A percentile compares a stretch with the other conserved stretches of the same genome.
These are phyloP conservation scores for Strobilomyces dryophilus DNA, from an alignment of 768 basidiomycete genomes.

Conservation along the genomic window DNA sequence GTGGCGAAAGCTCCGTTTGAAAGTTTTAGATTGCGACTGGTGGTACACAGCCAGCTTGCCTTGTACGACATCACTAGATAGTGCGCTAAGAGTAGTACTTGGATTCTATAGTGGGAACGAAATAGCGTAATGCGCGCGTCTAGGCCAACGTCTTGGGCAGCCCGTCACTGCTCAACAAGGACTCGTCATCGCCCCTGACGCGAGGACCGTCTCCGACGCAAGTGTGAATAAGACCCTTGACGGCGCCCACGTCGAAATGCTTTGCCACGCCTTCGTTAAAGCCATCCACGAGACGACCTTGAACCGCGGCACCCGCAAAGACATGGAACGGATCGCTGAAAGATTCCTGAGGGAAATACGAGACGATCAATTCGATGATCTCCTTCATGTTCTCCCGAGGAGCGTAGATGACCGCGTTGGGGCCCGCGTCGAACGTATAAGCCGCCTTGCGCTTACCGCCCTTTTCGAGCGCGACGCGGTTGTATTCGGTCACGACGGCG, in stretches of 20 bases:
- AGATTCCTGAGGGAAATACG: constrained; percentile 81
- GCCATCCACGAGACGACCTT: constrained; percentile 56
- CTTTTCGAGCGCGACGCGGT: constrained; percentile 64
- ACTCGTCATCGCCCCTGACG: constrained; percentile 56
- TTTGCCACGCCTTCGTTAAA: constrained; percentile 80
- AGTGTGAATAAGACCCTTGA: constrained; percentile 90
- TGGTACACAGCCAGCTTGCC: constrained; percentile 5
- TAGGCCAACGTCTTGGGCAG: constrained; percentile 56
- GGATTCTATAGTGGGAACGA: background rate
- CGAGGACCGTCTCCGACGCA: constrained; percentile 89
- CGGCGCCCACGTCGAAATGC: constrained; percentile 67
- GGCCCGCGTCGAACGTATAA: constrained; percentile 99
- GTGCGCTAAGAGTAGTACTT: background rate
- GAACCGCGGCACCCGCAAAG: constrained; percentile 41
- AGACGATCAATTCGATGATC: constrained; percentile 69
- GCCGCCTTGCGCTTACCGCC: constrained; percentile 73
- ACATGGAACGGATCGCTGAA: constrained; percentile 77
- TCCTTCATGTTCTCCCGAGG: constrained; percentile 70
- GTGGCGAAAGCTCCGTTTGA: too few relatives aligned
- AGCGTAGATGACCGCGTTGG: constrained; percentile 97
- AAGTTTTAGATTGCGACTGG: background rate
- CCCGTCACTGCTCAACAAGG: constrained; percentile 65
- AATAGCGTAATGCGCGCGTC: background rate
- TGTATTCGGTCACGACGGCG: constrained; percentile 86
- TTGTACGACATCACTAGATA: background rate